phyloP scores from a whole-genome alignment of 2,329 filamentous ascomycete species.

The Zymoseptoria ardabiliae region DNA sequence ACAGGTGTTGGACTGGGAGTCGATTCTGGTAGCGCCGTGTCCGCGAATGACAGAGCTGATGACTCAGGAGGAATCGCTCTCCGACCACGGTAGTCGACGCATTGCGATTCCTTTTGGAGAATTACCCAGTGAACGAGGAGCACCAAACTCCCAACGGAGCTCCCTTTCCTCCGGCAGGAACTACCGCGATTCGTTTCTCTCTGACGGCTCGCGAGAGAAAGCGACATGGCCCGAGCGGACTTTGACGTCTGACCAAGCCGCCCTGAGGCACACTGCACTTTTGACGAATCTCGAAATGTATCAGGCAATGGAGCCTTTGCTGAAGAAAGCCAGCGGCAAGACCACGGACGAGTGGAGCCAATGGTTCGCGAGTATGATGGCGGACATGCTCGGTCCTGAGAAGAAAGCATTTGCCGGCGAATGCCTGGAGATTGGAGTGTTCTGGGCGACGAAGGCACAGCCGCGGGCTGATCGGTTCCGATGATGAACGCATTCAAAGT shows the following conservation, averaged over 20 bases:
- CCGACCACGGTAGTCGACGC: conserved; percentile 63
- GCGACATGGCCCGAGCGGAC: neutral
- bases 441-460: conserved; percentile 51
- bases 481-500: conserved; percentile 5
- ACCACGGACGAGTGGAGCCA: conserved; percentile 86
- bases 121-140: conserved; percentile 59
- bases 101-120: conserved; percentile 83
- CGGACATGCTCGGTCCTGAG: conserved; percentile 65
- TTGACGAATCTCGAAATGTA: conserved; percentile 75
- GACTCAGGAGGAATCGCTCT: conserved; percentile 72
- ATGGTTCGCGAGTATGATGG: conserved; percentile 84
- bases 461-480: conserved; percentile 8
- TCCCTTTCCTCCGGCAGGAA: conserved; percentile 6
- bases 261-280: conserved; percentile 71
- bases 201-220: conserved; percentile 13
- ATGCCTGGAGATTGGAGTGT: conserved; percentile 63
- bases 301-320: conserved; percentile 72
- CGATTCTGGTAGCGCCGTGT: conserved; percentile 69
- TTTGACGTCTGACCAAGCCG: conserved; percentile 51
- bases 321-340: conserved; percentile 77
- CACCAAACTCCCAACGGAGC: neutral
- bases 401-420: conserved; percentile 75
- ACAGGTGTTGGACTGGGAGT: conserved; percentile 64
- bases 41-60: conserved; percentile 68
- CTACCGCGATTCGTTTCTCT: conserved; percentile 15